Percentiles rank a stretch among this genome's conserved stretches.
Conservation (phyloP, 805 yeast species). For the Limtongia smithiae region DNA sequence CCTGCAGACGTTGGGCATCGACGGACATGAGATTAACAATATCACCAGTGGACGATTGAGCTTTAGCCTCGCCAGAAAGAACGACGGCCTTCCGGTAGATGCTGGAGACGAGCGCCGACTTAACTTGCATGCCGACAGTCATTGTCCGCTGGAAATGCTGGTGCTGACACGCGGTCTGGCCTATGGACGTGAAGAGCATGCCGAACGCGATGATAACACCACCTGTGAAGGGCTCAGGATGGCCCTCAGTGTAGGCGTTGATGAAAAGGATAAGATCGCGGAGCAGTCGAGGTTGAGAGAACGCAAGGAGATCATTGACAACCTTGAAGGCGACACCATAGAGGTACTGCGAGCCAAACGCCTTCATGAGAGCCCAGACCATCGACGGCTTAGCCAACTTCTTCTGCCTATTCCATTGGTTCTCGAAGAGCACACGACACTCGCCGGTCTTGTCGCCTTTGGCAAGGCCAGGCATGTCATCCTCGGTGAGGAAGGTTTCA, state of each 20-base stretch:
- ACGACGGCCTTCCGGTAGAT: constrained; percentile 66
- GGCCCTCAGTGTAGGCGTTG: constrained; percentile 42
- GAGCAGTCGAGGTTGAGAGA: constrained; percentile 82
- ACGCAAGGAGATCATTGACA: constrained; percentile 73
- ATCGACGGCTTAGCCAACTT: constrained; percentile 47
- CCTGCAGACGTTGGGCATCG: constrained; percentile 65
- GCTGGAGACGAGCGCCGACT: constrained; percentile 62
- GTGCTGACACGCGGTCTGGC: constrained; percentile 61
- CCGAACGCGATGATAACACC: constrained; percentile 62
- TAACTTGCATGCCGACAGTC: constrained; percentile 61
- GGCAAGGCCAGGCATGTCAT: constrained; percentile 81
- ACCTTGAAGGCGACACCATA: constrained; percentile 71
- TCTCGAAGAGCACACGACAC: constrained; percentile 49
- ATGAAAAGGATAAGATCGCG: constrained; percentile 61
- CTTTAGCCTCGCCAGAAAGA: constrained; percentile 63
- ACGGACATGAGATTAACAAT: constrained; percentile 73
- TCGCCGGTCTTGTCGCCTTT: constrained; percentile 53
- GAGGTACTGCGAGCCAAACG: constrained; percentile 71
- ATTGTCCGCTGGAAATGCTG: constrained; percentile 54
- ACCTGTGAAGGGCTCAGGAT: constrained; percentile 48
- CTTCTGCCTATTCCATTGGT: constrained; percentile 60
- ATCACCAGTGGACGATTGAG: constrained; percentile 66
- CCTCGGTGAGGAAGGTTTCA: constrained; percentile 45
- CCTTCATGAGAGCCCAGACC: constrained; percentile 54
- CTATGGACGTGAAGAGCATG: constrained; percentile 59